Base-by-base conservation (phyloP, 345 rosid species). In the Bruguiera parviflora region DNA sequence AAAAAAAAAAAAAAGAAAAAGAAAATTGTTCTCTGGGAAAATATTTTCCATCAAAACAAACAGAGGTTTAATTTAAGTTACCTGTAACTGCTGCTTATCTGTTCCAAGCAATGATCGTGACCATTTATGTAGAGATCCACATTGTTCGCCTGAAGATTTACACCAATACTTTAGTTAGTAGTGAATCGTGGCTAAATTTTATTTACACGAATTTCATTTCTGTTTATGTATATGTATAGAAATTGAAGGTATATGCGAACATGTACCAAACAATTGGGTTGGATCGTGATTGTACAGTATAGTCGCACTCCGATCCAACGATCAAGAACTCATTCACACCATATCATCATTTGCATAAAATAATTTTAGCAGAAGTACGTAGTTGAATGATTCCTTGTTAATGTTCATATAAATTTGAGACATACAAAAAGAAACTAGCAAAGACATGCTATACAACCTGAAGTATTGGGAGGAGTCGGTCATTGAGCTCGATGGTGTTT, bases 21-120 rank as follows among this genome's bases (percentile, higher is more conserved):
- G n/a, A 16, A 15, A 25, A 47, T 5, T 7, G 16, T 55, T 21
- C 28, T 22, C 28, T 22, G 3, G 16, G 28, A 24, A 21, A 13
- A 51, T 5, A 67, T 9, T 65, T 8, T 20, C 1, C 18, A 11
- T 43, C 18, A 15, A 13, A 43, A 13, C 49, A 43, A 43, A 43
- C 49, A 1, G 18, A 13, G 19, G 5, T 18, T 43, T 13, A 15
- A 43, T 43, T 43, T 3, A 9, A 20, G 53, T 55, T 68, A 86
- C 93, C 92, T 87, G 63, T 79, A 60, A 0, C 31, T 68, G 81
- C 91, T 84, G n/a, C 84, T 80, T 9, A 90, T 90, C 46, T 87
- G 96, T 63, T 92, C 73, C 84, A 92, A 73, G 84, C 98, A 92
- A 70, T 92, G 94, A 65, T 92, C 97, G 63, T 89, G 96, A 31